Evolutionary conservation across 192 early-diverging fungal species (phyloP).

Genomic region (Podila horticola): DNA sequence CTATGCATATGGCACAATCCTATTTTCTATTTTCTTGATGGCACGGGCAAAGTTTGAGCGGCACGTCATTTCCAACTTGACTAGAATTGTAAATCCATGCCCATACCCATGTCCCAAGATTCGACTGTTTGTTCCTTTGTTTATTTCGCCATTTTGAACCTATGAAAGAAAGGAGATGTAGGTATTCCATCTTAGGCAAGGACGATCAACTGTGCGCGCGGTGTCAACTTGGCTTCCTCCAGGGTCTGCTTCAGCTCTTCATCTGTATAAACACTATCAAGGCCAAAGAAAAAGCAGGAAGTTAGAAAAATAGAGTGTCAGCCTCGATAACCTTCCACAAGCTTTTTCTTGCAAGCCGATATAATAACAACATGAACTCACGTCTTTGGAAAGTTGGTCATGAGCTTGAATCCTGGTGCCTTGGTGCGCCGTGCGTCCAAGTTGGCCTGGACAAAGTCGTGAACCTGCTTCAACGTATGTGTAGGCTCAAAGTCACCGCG

Average conservation of each 20-base stretch:
- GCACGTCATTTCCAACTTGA: no score
- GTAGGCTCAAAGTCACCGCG: constrained; percentile 40
- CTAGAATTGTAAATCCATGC: no score
- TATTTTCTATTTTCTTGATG: no score
- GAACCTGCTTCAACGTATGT: constrained; percentile 27
- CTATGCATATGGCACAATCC: no score
- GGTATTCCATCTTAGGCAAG: neutral
- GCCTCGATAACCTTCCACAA: neutral
- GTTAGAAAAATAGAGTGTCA: neutral
- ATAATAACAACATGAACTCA: neutral
- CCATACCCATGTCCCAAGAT: no score
- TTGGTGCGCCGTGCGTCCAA: constrained; percentile 33
- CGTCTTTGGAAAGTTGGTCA: constrained; percentile 47
- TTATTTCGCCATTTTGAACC: no score
- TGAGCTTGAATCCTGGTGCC: constrained; percentile 30
- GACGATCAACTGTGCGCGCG: constrained; percentile 42
- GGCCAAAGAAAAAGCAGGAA: neutral
- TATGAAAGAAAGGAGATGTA: neutral
- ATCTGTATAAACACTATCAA: constrained; percentile 23
- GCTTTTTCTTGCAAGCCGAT: neutral
- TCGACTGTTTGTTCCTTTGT: no score
- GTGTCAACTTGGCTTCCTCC: constrained; percentile 41
- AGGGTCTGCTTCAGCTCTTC: constrained; percentile 31
- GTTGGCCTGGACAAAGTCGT: constrained; percentile 40
- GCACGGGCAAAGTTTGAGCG: no score